Percentiles rank a stretch among this genome's conserved stretches.
These are phyloP conservation scores for Tagetes erecta DNA, from an alignment of 129 eudicot genomes.

Conservation along the genomic window DNA sequence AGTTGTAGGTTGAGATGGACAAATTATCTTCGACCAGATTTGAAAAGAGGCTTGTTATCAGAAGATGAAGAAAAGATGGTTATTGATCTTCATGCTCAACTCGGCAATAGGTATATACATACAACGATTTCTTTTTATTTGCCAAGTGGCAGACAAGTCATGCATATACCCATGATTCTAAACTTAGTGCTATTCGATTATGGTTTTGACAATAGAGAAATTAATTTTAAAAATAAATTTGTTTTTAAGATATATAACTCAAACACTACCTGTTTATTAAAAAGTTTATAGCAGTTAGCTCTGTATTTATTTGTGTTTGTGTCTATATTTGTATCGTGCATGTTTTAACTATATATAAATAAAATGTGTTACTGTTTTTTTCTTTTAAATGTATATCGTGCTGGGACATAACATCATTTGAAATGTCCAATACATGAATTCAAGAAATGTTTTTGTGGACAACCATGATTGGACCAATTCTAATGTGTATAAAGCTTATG, in stretches of 20 bases:
- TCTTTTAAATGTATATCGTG: background rate
- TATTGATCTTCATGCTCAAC: constrained; percentile 80
- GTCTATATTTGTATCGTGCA: background rate
- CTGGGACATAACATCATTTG: constrained; percentile 5
- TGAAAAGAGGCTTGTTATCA: constrained; percentile 70
- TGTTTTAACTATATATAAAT: no score
- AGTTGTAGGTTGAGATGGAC: constrained; percentile 94
- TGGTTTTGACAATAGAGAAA: background rate
- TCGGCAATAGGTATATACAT: constrained; percentile 64
- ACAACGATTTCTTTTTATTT: constrained; percentile 3
- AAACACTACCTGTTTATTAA: background rate
- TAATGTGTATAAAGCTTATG: constrained; percentile 32
- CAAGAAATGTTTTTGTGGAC: constrained; percentile 24
- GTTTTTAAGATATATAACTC: background rate
- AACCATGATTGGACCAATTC: constrained; percentile 33
- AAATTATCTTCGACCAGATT: constrained; percentile 74
- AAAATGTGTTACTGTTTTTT: no score
- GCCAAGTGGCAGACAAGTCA: constrained; percentile 39
- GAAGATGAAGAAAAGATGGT: constrained; percentile 75
- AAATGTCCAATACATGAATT: background rate
- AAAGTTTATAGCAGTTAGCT: no score
- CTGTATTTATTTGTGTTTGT: background rate
- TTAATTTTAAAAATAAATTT: background rate
- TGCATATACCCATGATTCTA: constrained; percentile 24
- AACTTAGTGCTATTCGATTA: constrained; percentile 11